A percentile compares a stretch with the other conserved stretches of the same genome.
phyloP scores from a whole-genome alignment of 2,329 filamentous ascomycete genomes.

The Xylaria polymorpha region DNA sequence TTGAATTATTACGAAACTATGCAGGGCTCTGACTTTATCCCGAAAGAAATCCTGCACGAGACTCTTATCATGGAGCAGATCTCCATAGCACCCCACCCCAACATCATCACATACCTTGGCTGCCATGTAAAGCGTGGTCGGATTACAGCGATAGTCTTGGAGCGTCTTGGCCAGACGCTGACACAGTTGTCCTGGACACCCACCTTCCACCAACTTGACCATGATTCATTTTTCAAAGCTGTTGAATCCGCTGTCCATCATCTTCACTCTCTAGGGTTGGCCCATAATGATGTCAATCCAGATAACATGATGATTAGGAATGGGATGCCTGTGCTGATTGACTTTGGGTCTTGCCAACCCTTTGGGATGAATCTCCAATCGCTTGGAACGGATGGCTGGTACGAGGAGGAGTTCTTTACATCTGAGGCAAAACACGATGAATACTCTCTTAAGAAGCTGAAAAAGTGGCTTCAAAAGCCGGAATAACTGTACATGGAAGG shows the following conservation, averaged over 20 bases:
- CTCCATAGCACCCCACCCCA: conserved; percentile 26
- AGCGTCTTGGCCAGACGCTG: conserved; percentile 28
- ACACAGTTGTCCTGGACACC: conserved; percentile 19
- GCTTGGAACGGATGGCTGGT: conserved; percentile 25
- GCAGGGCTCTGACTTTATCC: conserved; percentile 24
- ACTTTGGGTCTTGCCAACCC: conserved; percentile 40
- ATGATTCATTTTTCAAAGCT: conserved; percentile 24
- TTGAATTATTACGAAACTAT: conserved; percentile 23
- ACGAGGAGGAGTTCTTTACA: conserved; percentile 29
- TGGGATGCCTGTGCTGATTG: conserved; percentile 44
- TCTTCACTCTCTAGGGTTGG: conserved; percentile 45
- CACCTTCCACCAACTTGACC: conserved; percentile 22
- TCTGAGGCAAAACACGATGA: conserved; percentile 33
- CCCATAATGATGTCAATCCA: conserved; percentile 48
- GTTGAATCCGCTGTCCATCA: conserved; percentile 43
- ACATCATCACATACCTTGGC: conserved; percentile 31
- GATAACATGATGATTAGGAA: conserved; percentile 45
- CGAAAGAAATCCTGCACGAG: conserved; percentile 22
- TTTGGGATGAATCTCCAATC: conserved; percentile 27
- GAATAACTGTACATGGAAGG: conserved; percentile 31
- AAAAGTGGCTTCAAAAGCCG: conserved; percentile 22
- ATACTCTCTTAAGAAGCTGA: conserved; percentile 26
- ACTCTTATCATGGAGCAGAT: conserved; percentile 30
- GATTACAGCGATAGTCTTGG: conserved; percentile 30
- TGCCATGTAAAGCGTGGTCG: conserved; percentile 27